Base-by-base conservation (phyloP, 306 rosid genomes). In the Geum urbanum region DNA sequence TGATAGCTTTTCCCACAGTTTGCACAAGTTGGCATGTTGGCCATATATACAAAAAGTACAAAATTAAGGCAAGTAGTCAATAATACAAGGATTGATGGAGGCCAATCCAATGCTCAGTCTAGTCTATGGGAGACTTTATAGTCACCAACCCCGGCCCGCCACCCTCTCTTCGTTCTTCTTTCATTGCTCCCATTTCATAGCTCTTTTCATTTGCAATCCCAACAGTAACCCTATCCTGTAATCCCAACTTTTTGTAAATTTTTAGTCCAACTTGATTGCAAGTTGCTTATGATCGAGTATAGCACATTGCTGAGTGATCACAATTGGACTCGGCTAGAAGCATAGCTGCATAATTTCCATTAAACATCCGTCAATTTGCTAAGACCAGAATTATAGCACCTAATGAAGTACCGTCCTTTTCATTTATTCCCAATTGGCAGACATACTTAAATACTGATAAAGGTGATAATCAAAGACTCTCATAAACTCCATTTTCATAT, bases 231-330 rank as follows among this genome's bases (percentile, higher is more conserved):
- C n/a, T n/a, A n/a, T n/a, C n/a, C n/a, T n/a, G n/a, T n/a, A n/a
- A n/a, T n/a, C n/a, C n/a, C 44, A 54, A 2, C 63, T 55, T n/a
- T n/a, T n/a, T 20, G 24, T 46, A 14, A 13, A 16, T 7, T n/a
- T 37, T 15, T 18, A 6, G 56, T 66, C 40, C 80, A 69, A 72
- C 58, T 64, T 75, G 73, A 20, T 1, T 32, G 37, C 37, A 32
- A 32, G 37, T 32, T 32, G 3, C 37, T 57, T 19, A 56, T 35
- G 60, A 66, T n/a, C n/a, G n/a, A n/a, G n/a, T n/a, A n/a, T 10
- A 35, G 9, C 35, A 4, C 35, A 20, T 12, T 22, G 69, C 5
- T 35, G 43, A 24, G 57, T 18, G 67, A 18, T 14, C 50, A 50
- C 22, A 9, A 1, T 16, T 50, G 19, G 46, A 40, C 0, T 12